phyloP scores from a whole-genome alignment of 305 asterid genomes.

The Solanum hybrid region DNA sequence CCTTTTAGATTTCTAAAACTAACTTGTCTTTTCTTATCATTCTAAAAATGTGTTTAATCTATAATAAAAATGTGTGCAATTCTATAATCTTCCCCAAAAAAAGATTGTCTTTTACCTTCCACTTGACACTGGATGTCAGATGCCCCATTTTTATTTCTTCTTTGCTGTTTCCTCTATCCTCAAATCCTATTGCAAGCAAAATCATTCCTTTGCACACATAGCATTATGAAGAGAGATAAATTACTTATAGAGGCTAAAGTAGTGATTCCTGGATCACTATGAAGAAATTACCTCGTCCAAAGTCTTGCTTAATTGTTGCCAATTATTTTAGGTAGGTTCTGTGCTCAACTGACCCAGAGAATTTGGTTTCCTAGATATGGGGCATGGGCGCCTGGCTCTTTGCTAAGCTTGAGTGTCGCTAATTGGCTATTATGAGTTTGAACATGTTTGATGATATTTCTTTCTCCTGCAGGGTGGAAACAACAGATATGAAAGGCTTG shows the following conservation, averaged over 20 bases:
- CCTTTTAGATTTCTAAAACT: neutral
- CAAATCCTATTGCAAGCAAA: neutral
- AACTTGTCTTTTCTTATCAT: neutral
- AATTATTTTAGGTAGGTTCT: neutral
- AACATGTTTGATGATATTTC: neutral
- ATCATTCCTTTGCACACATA: neutral
- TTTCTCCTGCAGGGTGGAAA: conserved; percentile 56
- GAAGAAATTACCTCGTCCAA: neutral
- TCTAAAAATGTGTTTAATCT: neutral
- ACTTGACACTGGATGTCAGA: neutral
- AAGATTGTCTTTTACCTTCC: neutral
- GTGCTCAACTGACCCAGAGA: neutral
- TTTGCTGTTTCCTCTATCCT: neutral
- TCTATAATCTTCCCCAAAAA: neutral
- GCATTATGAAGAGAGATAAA: neutral
- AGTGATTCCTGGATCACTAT: neutral
- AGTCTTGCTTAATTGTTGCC: neutral
- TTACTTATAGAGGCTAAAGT: neutral
- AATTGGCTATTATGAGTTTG: neutral
- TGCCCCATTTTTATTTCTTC: neutral
- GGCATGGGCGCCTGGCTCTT: neutral
- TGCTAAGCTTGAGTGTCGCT: neutral
- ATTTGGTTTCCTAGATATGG: neutral
- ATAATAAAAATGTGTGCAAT: neutral
- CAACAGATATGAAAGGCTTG: conserved; percentile 93